Base-by-base conservation (phyloP, 306 rosid genomes). In the Acacia melanoxylon region DNA sequence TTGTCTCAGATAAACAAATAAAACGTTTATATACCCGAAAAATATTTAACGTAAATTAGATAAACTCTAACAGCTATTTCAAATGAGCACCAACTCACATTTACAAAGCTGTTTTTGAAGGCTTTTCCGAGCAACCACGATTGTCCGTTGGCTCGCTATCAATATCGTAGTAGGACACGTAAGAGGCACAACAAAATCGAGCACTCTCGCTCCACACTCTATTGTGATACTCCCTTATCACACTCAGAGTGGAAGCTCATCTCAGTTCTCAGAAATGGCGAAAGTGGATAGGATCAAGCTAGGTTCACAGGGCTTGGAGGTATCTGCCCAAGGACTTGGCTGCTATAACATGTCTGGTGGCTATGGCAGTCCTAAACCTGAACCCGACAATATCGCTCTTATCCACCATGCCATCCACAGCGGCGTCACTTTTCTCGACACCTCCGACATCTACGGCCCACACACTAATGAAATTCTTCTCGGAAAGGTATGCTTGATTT, bases 371-470 rank as follows among this genome's bases (percentile, higher is more conserved):
- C 86, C 94, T 1, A 92, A 91, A 77, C 91, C 98, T 1, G 90
- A 91, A 0, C 4, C 88, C 4, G 95, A 94, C 19, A 92, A 89
- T 92, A 86, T 94, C 25, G 45, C 81, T 16, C 94, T 92, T 45
- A 89, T 90, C 72, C 94, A 83, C 85, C 91, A 85, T 4, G 95
- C 97, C 66, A 10, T 94, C 6, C 8, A 83, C 22, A n/a, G 44
- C 46, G 98, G 92, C 27, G 89, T 94, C 75, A 90, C 95, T 3
- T 85, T 87, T 82, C 91, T 92, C 41, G 97, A 94, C 74, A 88
- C 92, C 20, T 80, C 95, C 46, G 94, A 94, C 61, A 0, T 85
- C 12, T 92, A 90, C 45, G 94, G 94, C 6, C 94, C 91, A 4
- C 78, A 66, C 77, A 89, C 92, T 56, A 87, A 91, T 67, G 92